These are phyloP conservation scores for Phaeophleospora eucalypticola DNA, from an alignment of 2,329 filamentous ascomycete species.

Conservation along the genomic window DNA sequence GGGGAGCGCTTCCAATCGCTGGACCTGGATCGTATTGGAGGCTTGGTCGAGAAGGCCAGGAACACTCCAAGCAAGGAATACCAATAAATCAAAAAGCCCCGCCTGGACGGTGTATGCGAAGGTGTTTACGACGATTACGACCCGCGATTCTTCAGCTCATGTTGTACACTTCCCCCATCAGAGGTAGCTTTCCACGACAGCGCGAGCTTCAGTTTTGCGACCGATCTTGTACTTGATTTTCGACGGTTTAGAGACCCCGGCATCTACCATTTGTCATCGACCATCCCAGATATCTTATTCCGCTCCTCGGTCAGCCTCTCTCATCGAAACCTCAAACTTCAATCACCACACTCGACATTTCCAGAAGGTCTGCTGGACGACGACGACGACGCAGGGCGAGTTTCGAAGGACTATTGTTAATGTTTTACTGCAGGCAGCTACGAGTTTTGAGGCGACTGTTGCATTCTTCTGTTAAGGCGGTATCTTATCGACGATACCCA, in stretches of 20 bases:
- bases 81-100: constrained; percentile 7
- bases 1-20: constrained; percentile 79
- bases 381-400: not conserved
- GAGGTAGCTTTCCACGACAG: constrained; percentile 13
- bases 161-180: constrained; percentile 9
- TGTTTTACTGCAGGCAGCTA: not conserved
- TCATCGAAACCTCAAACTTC: no score
- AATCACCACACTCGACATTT: no score
- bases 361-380: no score
- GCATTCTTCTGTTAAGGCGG: not conserved
- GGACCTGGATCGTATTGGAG: constrained; percentile 90
- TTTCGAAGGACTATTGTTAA: not conserved
- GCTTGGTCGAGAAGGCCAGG: constrained; percentile 77
- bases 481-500: not conserved
- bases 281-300: not conserved
- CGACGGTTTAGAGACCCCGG: not conserved
- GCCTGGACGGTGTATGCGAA: constrained; percentile 12
- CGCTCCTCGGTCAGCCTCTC: no score
- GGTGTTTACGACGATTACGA: constrained; percentile 24
- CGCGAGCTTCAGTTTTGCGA: constrained; percentile 14
- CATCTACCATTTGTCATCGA: not conserved
- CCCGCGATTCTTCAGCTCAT: constrained; percentile 14
- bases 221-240: constrained; percentile 12
- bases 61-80: constrained; percentile 18
- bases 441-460: not conserved